Evolutionary conservation across 2,329 filamentous ascomycete species (phyloP).

Genomic region (Xylariaceae sp.): DNA sequence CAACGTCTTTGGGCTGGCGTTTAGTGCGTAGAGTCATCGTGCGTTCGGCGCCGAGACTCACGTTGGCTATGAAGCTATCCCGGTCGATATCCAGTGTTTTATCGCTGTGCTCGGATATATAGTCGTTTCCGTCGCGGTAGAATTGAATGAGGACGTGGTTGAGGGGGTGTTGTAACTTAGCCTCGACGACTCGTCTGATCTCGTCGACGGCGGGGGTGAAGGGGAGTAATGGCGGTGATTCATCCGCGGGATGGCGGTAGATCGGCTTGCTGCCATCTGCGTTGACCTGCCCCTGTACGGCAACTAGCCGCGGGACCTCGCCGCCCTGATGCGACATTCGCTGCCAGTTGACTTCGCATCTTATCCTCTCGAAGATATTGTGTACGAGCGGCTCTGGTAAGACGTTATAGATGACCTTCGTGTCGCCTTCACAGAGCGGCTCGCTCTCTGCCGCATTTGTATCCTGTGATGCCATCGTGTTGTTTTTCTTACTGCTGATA

Average conservation of each 20-base stretch:
- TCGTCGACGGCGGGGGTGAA: constrained; percentile 70
- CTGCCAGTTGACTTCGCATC: constrained; percentile 77
- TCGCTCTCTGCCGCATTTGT: constrained; percentile 36
- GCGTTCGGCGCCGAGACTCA: constrained; percentile 86
- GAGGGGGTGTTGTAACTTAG: constrained; percentile 68
- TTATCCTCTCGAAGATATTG: constrained; percentile 64
- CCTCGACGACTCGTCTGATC: constrained; percentile 66
- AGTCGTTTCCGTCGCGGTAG: constrained; percentile 84
- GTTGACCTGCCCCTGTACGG: constrained; percentile 72
- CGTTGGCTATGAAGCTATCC: constrained; percentile 81
- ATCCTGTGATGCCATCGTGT: constrained; percentile 11
- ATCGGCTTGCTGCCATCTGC: constrained; percentile 73
- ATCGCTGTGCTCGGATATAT: constrained; percentile 94
- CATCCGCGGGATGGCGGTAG: constrained; percentile 92
- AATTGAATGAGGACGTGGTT: constrained; percentile 93
- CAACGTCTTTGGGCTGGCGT: constrained; percentile 40
- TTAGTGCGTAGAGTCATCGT: constrained; percentile 89
- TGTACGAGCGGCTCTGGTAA: constrained; percentile 55
- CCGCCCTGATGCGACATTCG: constrained; percentile 90
- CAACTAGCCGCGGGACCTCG: constrained; percentile 85
- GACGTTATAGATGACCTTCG: constrained; percentile 65
- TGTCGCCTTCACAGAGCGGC: constrained; percentile 75
- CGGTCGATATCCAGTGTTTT: constrained; percentile 89
- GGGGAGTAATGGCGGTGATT: constrained; percentile 69
- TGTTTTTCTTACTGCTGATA: constrained; percentile 5